Base-by-base conservation (phyloP, 2,329 filamentous ascomycete genomes). In the Verticillium longisporum region DNA sequence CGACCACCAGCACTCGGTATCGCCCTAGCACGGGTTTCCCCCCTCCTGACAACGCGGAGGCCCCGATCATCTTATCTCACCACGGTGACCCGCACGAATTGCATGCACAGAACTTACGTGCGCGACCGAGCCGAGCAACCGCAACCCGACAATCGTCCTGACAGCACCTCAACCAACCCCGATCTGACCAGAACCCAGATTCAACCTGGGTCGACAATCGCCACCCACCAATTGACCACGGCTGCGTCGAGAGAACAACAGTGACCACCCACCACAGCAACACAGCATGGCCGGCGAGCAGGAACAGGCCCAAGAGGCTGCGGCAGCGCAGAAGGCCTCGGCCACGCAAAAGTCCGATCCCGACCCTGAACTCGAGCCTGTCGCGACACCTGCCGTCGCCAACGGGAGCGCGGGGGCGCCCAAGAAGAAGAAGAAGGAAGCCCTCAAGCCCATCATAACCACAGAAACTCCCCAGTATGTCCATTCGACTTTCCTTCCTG, bases 351-450 rank as follows among this genome's bases (percentile, higher is more conserved):
- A 57, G 33, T 26, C 56, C 15, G 37, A 38, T 18, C 10, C 56
- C 14, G 45, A 38, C 13, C 37, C 36, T 14, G 26, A 31, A 55
- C 37, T 56, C 21, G 62, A 64, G 54, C 62, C 59, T 45, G 38
- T 59, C 37, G 45, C 61, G n/a, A 61, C 57, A 21, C 56, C 60
- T 32, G 56, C 56, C 31, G 58, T 56, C 57, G n/a, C 57, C 32
- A 61, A 59, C 31, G 60, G 60, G 56, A 60, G 64, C 64, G 59
- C 60, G 64, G 31, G 68, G 4, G 64, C 62, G 18, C 58, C 67
- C 65, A 91, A 90, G 81, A 91, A 91, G 81, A 83, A 88, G 71
- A 88, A 88, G 79, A 91, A 91, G 81, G 86, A 88, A 53, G 83
- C 82, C 60, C 77, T 90, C 67, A 90, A 90, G 77, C 89, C 89